Base-by-base conservation (phyloP, 352 stramenopile genomes). In the Pythium aristosporum region DNA sequence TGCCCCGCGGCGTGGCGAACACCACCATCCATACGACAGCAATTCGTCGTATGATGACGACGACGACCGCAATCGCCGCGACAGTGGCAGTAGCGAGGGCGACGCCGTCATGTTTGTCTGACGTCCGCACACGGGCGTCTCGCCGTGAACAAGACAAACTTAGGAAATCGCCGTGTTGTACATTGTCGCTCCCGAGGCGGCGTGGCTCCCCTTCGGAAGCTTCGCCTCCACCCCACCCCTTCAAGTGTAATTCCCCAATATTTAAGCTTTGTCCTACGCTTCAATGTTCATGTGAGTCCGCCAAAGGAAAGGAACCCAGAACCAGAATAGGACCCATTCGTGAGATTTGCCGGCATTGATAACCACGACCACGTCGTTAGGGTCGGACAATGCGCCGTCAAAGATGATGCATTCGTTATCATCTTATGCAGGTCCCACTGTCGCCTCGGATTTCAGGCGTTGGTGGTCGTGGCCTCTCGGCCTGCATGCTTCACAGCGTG, bases 31-130 rank as follows among this genome's bases (percentile, higher is more conserved):
- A 30, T 58, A 66, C 52, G 44, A 61, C 32, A 44, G 13, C 34
- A 48, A 55, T 36, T 56, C 52, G 23, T 54, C 47, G 18, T 57
- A 68, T 39, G 46, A 61, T 20, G 63, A 65, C 5, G 49, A 69
- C 32, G 47, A 69, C 23, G 28, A 57, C 53, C 58, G 43, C 50
- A 37, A 61, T 34, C 41, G 49, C 37, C 48, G 56, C 15, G 63
- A 61, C 49, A 62, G 53, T 30, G 56, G 56, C n/a, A 68, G 61
- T 44, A 68, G 61, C 32, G 51, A 68, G 36, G 63, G 52, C 43
- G 55, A 69, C 21, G 50, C 55, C 12, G 63, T 69, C 30, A 69
- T 69, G 63, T 69, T 69, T 49, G 63, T 69, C 16, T 69, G 43
- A 50, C 49, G 9, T 5, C 32, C 41, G 6, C 28, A 8, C 5